These are phyloP conservation scores for Mycosphaerelloides madeirae DNA, from an alignment of 2,329 filamentous ascomycete genomes.

Conservation along the genomic window DNA sequence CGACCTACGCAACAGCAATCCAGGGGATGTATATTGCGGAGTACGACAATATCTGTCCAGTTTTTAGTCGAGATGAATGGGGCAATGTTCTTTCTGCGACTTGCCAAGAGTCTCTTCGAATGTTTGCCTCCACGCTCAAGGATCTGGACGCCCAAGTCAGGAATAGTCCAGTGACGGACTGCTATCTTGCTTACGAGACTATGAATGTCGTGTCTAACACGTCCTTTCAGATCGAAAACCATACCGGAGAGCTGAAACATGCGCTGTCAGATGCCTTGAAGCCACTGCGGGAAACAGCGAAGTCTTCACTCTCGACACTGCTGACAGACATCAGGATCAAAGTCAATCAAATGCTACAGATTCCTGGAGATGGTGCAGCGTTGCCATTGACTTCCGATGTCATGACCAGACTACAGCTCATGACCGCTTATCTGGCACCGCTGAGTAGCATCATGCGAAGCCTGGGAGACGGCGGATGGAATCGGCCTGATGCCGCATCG, in stretches of 20 bases:
- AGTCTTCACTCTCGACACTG: slow-evolving; percentile 74
- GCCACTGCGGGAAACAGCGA: slow-evolving; percentile 86
- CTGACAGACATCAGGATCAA: slow-evolving; percentile 76
- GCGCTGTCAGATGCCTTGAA: slow-evolving; percentile 80
- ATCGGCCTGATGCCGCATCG: slow-evolving; percentile 53
- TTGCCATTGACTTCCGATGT: slow-evolving; percentile 75
- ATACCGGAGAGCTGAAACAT: slow-evolving; percentile 79
- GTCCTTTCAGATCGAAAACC: slow-evolving; percentile 71
- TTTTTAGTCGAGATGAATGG: slow-evolving; percentile 85
- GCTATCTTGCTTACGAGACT: slow-evolving; percentile 91
- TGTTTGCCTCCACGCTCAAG: slow-evolving; percentile 78
- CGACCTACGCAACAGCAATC: slow-evolving; percentile 80
- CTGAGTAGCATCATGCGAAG: slow-evolving; percentile 88
- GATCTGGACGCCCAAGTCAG: slow-evolving; percentile 90
- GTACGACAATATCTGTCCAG: slow-evolving; percentile 81
- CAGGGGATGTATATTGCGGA: slow-evolving; percentile 84
- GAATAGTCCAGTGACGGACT: slow-evolving; percentile 79
- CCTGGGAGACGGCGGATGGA: slow-evolving; percentile 87
- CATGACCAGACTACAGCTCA: slow-evolving; percentile 78
- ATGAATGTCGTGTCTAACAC: slow-evolving; percentile 81
- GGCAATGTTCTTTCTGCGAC: slow-evolving; percentile 71
- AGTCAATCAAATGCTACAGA: slow-evolving; percentile 58
- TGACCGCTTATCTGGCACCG: slow-evolving; percentile 81
- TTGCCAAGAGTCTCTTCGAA: slow-evolving; percentile 70
- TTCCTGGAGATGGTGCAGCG: slow-evolving; percentile 74